These are phyloP conservation scores for Aspergillus pseudotamarii DNA, from an alignment of 2,329 filamentous ascomycete genomes.

Conservation along the genomic window DNA sequence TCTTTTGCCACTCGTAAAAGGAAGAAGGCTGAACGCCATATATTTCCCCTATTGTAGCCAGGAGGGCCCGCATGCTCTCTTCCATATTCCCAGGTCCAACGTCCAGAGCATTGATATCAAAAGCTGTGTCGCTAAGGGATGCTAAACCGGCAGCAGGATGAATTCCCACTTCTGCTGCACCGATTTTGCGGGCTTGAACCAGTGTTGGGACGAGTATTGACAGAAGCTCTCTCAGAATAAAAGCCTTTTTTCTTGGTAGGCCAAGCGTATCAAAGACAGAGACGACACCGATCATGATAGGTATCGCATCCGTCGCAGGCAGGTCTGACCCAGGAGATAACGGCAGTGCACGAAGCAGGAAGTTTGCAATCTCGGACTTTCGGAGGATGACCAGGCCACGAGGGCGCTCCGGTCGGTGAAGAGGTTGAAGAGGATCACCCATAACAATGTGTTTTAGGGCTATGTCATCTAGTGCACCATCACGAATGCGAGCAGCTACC, in stretches of 20 bases:
- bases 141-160: slow-evolving; percentile 89
- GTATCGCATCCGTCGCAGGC: slow-evolving; percentile 73
- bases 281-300: slow-evolving; percentile 82
- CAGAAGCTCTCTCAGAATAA: slow-evolving; percentile 84
- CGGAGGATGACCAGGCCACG: slow-evolving; percentile 49
- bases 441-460: slow-evolving; percentile 63
- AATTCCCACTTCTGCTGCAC: slow-evolving; percentile 93
- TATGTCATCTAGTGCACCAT: slow-evolving; percentile 54
- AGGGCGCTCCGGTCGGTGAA: slow-evolving; percentile 37
- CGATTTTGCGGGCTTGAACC: slow-evolving; percentile 86
- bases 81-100: slow-evolving; percentile 46
- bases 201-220: slow-evolving; percentile 80
- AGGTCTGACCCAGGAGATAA: slow-evolving; percentile 62
- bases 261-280: slow-evolving; percentile 80
- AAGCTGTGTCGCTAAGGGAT: slow-evolving; percentile 61
- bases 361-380: slow-evolving; percentile 65
- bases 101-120: slow-evolving; percentile 48
- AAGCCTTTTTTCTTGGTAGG: slow-evolving; percentile 84
- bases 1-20: slow-evolving; percentile 37
- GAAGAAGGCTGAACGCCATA: slow-evolving; percentile 45
- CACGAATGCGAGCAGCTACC: slow-evolving; percentile 53
- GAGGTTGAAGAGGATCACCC: slow-evolving; percentile 45
- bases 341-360: slow-evolving; percentile 72
- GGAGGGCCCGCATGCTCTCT: slow-evolving; percentile 41
- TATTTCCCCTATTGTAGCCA: slow-evolving; percentile 41